Percentiles rank a stretch among this genome's conserved stretches.
These are phyloP conservation scores for Aspergillus wentii DNA, from an alignment of 495 filamentous ascomycete species.

Conservation along the genomic window DNA sequence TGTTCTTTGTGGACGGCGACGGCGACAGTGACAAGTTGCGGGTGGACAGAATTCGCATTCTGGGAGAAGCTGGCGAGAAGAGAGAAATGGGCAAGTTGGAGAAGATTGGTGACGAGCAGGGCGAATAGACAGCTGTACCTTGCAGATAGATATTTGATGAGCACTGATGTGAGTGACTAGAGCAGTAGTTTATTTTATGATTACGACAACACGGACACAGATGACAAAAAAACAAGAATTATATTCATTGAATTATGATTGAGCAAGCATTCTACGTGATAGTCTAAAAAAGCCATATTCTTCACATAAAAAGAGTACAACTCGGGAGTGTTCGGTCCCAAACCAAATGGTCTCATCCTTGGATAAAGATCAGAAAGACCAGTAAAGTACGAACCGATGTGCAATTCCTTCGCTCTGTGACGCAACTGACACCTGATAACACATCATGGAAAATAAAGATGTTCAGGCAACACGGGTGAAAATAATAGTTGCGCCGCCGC, in stretches of 20 bases:
- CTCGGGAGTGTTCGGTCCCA: conserved; percentile 42
- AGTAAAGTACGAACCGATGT: conserved; percentile 49
- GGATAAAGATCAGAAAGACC: conserved; percentile 37
- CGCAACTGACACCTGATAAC: conserved; percentile 55
- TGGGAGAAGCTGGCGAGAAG: conserved; percentile 93
- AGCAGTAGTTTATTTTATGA: no score
- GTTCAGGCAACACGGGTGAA: conserved; percentile 52
- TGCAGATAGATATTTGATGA: conserved; percentile 5
- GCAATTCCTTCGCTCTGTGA: conserved; percentile 59
- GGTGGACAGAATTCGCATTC: conserved; percentile 76
- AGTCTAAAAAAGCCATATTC: conserved; percentile 5
- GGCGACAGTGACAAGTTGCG: conserved; percentile 81
- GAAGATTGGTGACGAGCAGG: conserved; percentile 81
- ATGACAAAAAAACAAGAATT: conserved; percentile 5
- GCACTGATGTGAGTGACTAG: no score
- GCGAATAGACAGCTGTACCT: no score
- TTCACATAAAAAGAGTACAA: conserved; percentile 12
- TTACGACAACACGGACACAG: neutral
- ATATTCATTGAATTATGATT: no score
- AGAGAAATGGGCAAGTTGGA: conserved; percentile 88
- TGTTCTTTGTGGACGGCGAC: conserved; percentile 89
- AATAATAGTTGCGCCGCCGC: conserved; percentile 53
- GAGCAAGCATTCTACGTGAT: no score
- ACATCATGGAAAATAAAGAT: conserved; percentile 40
- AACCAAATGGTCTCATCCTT: conserved; percentile 48